These are phyloP conservation scores for Botrytis sinoallii DNA, from an alignment of 2,329 filamentous ascomycete species.

Conservation along the genomic window DNA sequence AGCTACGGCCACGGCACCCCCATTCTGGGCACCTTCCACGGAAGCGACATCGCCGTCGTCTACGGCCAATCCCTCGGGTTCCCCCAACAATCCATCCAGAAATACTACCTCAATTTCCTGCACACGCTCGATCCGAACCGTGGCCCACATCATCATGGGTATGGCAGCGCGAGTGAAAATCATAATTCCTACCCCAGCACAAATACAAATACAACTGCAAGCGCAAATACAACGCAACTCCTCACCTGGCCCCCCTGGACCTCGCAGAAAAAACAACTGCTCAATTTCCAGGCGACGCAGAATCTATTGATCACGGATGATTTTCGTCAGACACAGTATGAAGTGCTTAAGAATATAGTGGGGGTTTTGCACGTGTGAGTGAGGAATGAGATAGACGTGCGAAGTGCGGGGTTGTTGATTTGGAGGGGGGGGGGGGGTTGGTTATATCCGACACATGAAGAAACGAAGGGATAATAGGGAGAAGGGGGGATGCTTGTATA, in stretches of 20 bases:
- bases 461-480: not conserved
- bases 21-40: slow-evolving; percentile 73
- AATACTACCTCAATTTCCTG: slow-evolving; percentile 71
- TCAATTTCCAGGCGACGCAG: not conserved
- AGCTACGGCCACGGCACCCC: slow-evolving; percentile 69
- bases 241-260: slow-evolving; percentile 38
- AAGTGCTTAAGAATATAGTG: not conserved
- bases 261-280: not conserved
- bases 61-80: slow-evolving; percentile 44
- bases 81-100: slow-evolving; percentile 52
- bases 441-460: not conserved
- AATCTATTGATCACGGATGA: not conserved
- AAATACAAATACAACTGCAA: slow-evolving; percentile 14
- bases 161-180: not conserved
- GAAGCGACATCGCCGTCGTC: slow-evolving; percentile 62
- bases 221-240: slow-evolving; percentile 44
- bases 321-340: not conserved
- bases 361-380: not conserved
- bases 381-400: not conserved
- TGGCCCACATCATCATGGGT: slow-evolving; percentile 45
- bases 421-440: not conserved
- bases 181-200: not conserved
- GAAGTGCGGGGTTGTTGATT: not conserved
- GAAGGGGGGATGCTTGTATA: not conserved
- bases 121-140: slow-evolving; percentile 68